Conservation (phyloP, 805 yeast genomes). For the Candida awuae region DNA sequence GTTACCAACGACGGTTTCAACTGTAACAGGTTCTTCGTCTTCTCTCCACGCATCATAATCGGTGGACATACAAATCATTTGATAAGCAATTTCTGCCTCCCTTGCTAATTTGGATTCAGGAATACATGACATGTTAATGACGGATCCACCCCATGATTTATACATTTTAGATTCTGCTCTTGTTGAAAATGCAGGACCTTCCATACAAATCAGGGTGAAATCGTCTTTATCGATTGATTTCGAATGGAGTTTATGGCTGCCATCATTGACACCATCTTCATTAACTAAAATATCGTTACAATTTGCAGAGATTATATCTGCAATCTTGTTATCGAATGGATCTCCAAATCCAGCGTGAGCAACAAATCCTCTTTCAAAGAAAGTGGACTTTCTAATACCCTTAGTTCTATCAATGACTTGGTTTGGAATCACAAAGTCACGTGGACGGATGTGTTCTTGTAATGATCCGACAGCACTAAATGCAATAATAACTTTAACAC, state of each 20-base stretch:
- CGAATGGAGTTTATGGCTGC: conserved; percentile 43
- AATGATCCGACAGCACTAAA: conserved; percentile 96
- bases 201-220: conserved; percentile 90
- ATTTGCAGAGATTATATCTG: conserved; percentile 53
- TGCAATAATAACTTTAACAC: conserved; percentile 82
- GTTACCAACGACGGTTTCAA: conserved; percentile 92
- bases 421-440: conserved; percentile 94
- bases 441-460: conserved; percentile 79
- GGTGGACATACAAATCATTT: conserved; percentile 98
- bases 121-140: conserved; percentile 91
- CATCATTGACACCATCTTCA: conserved; percentile 32
- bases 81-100: conserved; percentile 95
- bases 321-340: conserved; percentile 78
- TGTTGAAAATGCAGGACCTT: conserved; percentile 96
- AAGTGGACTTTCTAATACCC: conserved; percentile 85
- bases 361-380: conserved; percentile 86
- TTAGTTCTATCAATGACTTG: conserved; percentile 96
- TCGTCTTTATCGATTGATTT: conserved; percentile 60
- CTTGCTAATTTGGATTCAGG: conserved; percentile 98
- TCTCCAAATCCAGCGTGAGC: conserved; percentile 98
- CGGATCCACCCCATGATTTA: conserved; percentile 83
- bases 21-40: conserved; percentile 92
- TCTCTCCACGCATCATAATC: conserved; percentile 99
- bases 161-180: conserved; percentile 92
- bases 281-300: conserved; percentile 48